Percentiles rank a stretch among this genome's conserved stretches.
phyloP scores from a whole-genome alignment of 2,329 filamentous ascomycete species.

The Alternaria atra region DNA sequence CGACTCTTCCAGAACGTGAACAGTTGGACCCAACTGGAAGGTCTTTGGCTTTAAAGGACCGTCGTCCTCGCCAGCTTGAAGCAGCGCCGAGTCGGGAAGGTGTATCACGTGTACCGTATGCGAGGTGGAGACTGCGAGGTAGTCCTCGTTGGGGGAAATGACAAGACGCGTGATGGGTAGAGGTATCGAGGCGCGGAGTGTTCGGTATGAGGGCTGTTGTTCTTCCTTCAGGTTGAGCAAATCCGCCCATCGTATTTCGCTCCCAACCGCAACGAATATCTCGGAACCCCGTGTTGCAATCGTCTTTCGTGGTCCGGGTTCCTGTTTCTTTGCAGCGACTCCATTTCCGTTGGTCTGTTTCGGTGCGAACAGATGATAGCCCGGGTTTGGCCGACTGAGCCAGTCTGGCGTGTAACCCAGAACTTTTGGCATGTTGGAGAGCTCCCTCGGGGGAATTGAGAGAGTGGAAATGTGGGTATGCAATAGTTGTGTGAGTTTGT shows the following conservation, averaged over 20 bases:
- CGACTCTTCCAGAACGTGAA: constrained; percentile 86
- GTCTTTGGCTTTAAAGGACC: constrained; percentile 80
- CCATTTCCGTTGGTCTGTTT: constrained; percentile 51
- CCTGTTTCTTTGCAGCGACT: constrained; percentile 35
- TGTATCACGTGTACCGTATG: constrained; percentile 89
- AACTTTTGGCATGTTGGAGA: constrained; percentile 78
- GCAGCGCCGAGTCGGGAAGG: constrained; percentile 81
- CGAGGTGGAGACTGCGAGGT: constrained; percentile 83
- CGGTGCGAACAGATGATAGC: constrained; percentile 77
- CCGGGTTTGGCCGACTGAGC: constrained; percentile 80
- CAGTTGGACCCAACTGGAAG: constrained; percentile 90
- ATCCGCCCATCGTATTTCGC: constrained; percentile 91
- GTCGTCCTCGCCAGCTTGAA: constrained; percentile 70
- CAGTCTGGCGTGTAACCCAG: constrained; percentile 86
- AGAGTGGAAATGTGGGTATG: constrained; percentile 9
- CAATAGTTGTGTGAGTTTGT: constrained; percentile 5
- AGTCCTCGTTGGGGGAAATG: constrained; percentile 82
- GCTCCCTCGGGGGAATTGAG: not conserved
- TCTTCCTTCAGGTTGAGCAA: constrained; percentile 77
- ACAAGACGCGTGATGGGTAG: constrained; percentile 85
- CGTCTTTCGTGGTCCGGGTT: constrained; percentile 62
- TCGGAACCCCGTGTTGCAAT: constrained; percentile 86
- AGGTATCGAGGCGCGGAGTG: constrained; percentile 78
- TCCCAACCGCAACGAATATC: constrained; percentile 86
- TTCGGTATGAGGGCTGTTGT: constrained; percentile 39